phyloP scores from a whole-genome alignment of 176 grass and related monocot genomes.

The Oryza australiensis region DNA sequence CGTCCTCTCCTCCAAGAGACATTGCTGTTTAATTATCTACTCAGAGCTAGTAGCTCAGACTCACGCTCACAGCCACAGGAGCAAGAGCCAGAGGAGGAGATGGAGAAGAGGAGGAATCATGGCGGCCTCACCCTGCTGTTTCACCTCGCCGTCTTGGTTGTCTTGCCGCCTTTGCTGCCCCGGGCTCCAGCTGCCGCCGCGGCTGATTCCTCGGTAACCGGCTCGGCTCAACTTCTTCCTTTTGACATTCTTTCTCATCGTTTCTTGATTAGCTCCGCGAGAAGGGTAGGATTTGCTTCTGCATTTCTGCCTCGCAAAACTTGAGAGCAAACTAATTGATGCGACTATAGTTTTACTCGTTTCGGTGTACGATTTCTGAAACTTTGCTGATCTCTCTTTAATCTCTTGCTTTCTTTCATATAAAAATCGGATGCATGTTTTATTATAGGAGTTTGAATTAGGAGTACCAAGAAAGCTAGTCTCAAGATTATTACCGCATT shows the following conservation, averaged over 20 bases:
- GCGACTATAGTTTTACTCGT: too few species aligned
- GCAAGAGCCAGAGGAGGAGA: not conserved
- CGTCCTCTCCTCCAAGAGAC: not conserved
- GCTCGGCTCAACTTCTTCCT: not conserved
- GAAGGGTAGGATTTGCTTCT: not conserved
- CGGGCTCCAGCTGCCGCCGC: constrained; percentile 1
- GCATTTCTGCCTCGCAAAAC: not conserved
- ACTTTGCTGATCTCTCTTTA: not conserved
- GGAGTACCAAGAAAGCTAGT: too few species aligned
- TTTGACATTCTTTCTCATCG: not conserved
- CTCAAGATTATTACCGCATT: not conserved
- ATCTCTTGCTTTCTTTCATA: not conserved
- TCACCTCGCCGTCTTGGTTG: not conserved
- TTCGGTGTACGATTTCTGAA: not conserved
- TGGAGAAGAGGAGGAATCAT: not conserved
- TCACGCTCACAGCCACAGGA: too few species aligned
- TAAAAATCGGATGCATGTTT: too few species aligned
- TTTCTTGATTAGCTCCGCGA: too few species aligned
- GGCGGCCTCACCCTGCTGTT: not conserved
- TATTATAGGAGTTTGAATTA: too few species aligned
- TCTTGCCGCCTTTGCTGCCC: not conserved
- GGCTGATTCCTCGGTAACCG: constrained; percentile 8
- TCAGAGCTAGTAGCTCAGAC: too few species aligned
- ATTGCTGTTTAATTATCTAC: not conserved
- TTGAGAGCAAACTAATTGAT: not conserved